These are phyloP conservation scores for Aspergillus arachidicola DNA, from an alignment of 2,329 filamentous ascomycete species.

Conservation along the genomic window DNA sequence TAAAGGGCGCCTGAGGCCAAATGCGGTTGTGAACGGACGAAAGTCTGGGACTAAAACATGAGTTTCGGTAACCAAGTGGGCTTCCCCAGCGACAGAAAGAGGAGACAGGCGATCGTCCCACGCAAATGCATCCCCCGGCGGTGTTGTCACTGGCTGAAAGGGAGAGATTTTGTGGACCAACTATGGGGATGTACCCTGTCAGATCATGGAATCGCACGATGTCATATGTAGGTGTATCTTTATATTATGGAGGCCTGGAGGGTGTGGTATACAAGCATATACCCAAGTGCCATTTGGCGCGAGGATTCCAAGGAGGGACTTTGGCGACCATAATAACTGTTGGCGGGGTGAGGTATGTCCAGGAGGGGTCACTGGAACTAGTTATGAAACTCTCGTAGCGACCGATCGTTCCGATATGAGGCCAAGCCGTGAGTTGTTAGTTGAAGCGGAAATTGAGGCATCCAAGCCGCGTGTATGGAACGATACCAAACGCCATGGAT, in stretches of 20 bases:
- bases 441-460: neutral
- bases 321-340: neutral
- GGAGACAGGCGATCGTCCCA: slow-evolving; percentile 19
- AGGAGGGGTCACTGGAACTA: neutral
- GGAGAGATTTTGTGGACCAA: neutral
- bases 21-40: neutral
- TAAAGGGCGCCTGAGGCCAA: slow-evolving; percentile 8
- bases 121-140: slow-evolving; percentile 11
- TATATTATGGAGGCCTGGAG: neutral
- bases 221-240: neutral
- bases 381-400: neutral
- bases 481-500: neutral
- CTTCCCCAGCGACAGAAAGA: slow-evolving; percentile 13
- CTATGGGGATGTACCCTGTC: neutral
- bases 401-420: neutral
- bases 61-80: slow-evolving; percentile 5
- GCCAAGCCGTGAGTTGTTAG: neutral
- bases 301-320: neutral
- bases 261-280: neutral
- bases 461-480: neutral
- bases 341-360: neutral
- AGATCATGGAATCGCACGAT: neutral
- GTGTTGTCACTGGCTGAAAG: slow-evolving; percentile 7
- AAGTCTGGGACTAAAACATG: neutral
- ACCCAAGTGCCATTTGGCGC: neutral